phyloP scores from a whole-genome alignment of 805 yeast species.

The Candida saitoana region DNA sequence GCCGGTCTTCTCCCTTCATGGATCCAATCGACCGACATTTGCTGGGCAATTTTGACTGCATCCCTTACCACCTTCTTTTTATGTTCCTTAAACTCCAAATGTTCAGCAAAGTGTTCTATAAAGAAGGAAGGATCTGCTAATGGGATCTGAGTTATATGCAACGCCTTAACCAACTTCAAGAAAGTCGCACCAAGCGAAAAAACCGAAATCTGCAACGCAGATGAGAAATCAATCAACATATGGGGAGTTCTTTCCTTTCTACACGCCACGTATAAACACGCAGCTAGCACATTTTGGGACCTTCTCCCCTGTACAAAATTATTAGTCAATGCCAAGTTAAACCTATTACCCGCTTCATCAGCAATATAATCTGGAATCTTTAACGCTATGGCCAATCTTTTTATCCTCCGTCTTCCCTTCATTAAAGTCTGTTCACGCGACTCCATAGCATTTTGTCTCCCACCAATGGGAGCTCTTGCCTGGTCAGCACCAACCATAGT shows the following conservation, averaged over 20 bases:
- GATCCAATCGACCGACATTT: conserved; percentile 95
- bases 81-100: conserved; percentile 73
- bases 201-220: conserved; percentile 84
- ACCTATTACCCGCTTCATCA: conserved; percentile 87
- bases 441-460: conserved; percentile 72
- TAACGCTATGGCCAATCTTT: conserved; percentile 74
- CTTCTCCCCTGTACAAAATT: conserved; percentile 97
- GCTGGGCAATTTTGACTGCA: conserved; percentile 78
- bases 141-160: conserved; percentile 75
- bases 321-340: conserved; percentile 74
- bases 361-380: conserved; percentile 79
- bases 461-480: conserved; percentile 61
- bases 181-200: conserved; percentile 95
- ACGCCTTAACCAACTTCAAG: conserved; percentile 81
- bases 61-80: conserved; percentile 76
- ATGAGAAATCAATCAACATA: conserved; percentile 93
- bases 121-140: conserved; percentile 91
- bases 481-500: conserved; percentile 89
- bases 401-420: conserved; percentile 76
- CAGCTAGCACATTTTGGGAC: conserved; percentile 91
- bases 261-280: conserved; percentile 93
- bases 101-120: conserved; percentile 90
- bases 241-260: conserved; percentile 88
- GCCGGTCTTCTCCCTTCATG: conserved; percentile 97
- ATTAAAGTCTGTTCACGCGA: conserved; percentile 85